Evolutionary conservation across 2,329 filamentous ascomycete genomes (phyloP), one percentile per base, ranked within the genome.

Genomic region (Aspergillus viridinutans): DNA sequence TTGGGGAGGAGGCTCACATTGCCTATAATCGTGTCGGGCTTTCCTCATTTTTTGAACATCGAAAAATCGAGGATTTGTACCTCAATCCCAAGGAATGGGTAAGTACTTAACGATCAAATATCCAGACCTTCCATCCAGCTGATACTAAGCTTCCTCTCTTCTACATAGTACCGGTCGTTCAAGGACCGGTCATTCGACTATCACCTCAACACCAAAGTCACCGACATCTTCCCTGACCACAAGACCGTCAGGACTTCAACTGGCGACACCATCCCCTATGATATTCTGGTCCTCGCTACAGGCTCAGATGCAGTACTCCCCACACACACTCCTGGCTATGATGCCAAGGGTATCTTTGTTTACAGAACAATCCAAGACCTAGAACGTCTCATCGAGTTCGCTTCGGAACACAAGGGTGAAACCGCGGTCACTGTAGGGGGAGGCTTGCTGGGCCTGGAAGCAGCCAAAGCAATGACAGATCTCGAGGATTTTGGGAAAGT

Each of bases 11-110:
- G 71, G 80, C 88, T 21, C 89, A 96, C 76, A 78, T 96, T 54
- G 92, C 92, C 21, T 96, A 96, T 73, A 96, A 96, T 71, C 86
- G 92, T 57, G 92, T 96, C 29, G 92, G 92, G 3, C 80, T 96
- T 52, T 95, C 91, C 3, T 90, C 87, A 58, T 96, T 92, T 79
- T 96, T 96, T 70, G 86, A 90, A 64, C 90, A 96, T 74, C 83
- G 91, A 53, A 83, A 88, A 64, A 88, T 94, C 43, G 90, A 96
- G 74, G 90, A 92, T 63, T 74, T 96, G n/a, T 96, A 95, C 69
- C 80, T 96, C 32, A 95, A 96, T 66, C 88, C 90, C 0, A 80
- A 84, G 64, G 87, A 90, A 81, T 96, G 92, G 90, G 89, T 90
- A 74, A 54, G 78, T 58, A 49, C 14, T 25, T 40, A 3, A 23